Evolutionary conservation across 2,329 filamentous ascomycete genomes (phyloP).

Genomic region (Plectosphaerella sp.): DNA sequence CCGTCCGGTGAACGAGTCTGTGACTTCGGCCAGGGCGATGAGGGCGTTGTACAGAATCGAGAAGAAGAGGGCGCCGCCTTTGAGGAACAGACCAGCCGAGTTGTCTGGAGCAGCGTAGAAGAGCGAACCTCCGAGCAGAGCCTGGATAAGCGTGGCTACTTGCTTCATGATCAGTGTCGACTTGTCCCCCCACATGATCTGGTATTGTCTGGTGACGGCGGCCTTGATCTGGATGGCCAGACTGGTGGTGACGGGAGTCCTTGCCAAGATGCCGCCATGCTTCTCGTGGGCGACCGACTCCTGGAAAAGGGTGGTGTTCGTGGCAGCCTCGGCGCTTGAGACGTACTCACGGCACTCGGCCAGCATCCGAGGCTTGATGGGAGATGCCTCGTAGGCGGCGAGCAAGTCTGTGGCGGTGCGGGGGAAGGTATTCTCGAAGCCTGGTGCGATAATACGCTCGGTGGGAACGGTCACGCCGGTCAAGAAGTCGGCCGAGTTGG

Average conservation of each 20-base stretch:
- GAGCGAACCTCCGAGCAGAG: slow-evolving; percentile 57
- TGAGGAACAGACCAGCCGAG: slow-evolving; percentile 46
- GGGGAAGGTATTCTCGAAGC: slow-evolving; percentile 52
- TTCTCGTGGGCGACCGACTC: slow-evolving; percentile 1
- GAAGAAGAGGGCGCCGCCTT: slow-evolving; percentile 55
- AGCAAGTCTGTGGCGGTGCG: slow-evolving; percentile 56
- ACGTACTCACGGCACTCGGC: background rate
- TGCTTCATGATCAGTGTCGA: slow-evolving; percentile 39
- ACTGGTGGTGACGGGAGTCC: background rate
- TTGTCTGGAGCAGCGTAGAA: slow-evolving; percentile 48
- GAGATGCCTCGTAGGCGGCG: background rate
- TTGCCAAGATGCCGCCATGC: background rate
- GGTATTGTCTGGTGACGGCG: slow-evolving; percentile 38
- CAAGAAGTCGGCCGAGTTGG: slow-evolving; percentile 65
- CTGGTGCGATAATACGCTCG: slow-evolving; percentile 55
- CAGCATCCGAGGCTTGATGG: background rate
- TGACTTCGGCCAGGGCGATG: slow-evolving; percentile 50
- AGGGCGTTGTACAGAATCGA: slow-evolving; percentile 55
- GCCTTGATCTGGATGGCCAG: background rate
- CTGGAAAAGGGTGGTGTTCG: background rate
- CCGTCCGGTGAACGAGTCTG: slow-evolving; percentile 34
- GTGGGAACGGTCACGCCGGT: slow-evolving; percentile 62
- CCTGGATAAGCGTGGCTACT: slow-evolving; percentile 46
- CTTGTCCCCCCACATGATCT: slow-evolving; percentile 47
- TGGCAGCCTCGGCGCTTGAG: background rate